Percentiles rank a stretch among this genome's conserved stretches.
phyloP scores from a whole-genome alignment of 2,329 filamentous ascomycete species.

The Fusarium humuli region DNA sequence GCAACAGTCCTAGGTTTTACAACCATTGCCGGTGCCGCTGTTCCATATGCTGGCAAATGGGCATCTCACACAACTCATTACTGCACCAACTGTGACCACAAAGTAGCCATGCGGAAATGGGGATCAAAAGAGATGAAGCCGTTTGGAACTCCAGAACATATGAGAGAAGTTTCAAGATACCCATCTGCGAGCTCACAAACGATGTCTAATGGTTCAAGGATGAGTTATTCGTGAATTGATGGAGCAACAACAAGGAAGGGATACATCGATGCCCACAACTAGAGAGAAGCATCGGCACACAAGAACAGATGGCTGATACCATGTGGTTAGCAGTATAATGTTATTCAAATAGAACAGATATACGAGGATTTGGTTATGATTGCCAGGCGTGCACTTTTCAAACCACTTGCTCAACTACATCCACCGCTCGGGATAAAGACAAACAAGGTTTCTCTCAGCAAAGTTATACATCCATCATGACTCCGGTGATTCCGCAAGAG shows the following conservation, averaged over 20 bases:
- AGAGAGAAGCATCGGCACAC: neutral
- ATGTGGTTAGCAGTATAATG: neutral
- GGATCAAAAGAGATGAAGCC: slow-evolving; percentile 27
- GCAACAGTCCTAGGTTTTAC: slow-evolving; percentile 39
- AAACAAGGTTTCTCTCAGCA: neutral
- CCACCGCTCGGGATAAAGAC: neutral
- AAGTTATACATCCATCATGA: neutral
- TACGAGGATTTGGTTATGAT: neutral
- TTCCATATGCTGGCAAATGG: slow-evolving; percentile 40
- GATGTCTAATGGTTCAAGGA: neutral
- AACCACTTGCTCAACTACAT: neutral
- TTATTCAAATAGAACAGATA: too few relatives aligned
- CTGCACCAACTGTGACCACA: slow-evolving; percentile 41
- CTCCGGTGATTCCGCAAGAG: too few relatives aligned
- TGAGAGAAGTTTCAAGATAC: slow-evolving; percentile 37
- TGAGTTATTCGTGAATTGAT: neutral
- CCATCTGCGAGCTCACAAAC: neutral
- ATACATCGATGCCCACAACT: neutral
- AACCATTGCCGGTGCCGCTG: slow-evolving; percentile 37
- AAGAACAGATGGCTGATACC: neutral
- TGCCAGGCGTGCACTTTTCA: neutral
- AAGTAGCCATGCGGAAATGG: slow-evolving; percentile 34
- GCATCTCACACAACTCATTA: slow-evolving; percentile 35
- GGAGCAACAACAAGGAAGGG: too few relatives aligned
- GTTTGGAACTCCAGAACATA: slow-evolving; percentile 39